Conservation (phyloP, 2,329 filamentous ascomycete species). For the Venturia aucupariae region DNA sequence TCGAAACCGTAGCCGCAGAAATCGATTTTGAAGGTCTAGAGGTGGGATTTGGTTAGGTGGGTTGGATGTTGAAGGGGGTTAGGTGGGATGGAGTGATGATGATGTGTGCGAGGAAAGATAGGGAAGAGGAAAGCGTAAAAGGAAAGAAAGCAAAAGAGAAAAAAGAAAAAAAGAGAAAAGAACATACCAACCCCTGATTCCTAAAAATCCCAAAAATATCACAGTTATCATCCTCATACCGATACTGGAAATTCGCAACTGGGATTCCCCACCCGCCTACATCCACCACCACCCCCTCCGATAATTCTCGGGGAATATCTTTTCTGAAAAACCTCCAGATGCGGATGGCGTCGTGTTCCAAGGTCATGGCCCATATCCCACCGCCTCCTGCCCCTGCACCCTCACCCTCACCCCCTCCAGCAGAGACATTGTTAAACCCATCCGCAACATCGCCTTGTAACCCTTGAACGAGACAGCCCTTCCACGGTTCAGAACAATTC, state of each 20-base stretch:
- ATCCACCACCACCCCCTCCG: background rate
- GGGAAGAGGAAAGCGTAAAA: too few species aligned
- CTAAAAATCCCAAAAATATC: background rate
- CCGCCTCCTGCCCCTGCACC: too few species aligned
- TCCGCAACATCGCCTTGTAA: background rate
- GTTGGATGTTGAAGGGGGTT: too few species aligned
- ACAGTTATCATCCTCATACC: background rate
- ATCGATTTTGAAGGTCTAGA: background rate
- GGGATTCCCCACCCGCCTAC: background rate
- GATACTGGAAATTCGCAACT: background rate
- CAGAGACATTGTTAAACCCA: background rate
- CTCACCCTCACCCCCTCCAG: too few species aligned
- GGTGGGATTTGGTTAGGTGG: too few species aligned
- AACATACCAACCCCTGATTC: background rate
- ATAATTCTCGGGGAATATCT: background rate
- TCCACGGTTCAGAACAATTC: background rate
- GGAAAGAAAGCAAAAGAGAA: too few species aligned
- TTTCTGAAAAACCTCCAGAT: background rate
- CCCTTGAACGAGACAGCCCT: background rate
- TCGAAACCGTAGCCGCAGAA: background rate
- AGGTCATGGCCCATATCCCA: background rate
- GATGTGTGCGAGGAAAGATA: too few species aligned
- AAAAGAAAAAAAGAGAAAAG: background rate
- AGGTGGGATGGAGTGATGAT: too few species aligned
- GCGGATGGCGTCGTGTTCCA: background rate